Conservation (phyloP, 306 rosid genomes). For the Acacia confusa region DNA sequence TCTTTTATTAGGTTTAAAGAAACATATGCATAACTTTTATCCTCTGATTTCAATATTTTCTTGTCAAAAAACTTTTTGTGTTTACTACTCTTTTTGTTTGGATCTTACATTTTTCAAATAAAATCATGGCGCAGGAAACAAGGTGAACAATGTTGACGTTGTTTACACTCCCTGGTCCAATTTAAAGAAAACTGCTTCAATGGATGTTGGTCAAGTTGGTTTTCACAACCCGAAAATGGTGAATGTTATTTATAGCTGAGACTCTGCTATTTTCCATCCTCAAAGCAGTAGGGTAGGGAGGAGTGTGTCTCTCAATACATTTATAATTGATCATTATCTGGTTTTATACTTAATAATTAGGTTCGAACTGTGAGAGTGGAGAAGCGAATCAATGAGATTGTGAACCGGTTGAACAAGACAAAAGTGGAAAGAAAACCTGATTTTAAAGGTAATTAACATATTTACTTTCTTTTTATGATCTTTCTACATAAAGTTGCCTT, state of each 20-base stretch:
- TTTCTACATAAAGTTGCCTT: background rate
- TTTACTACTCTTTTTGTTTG: background rate
- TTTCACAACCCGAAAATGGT: conserved; percentile 69
- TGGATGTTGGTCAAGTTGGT: conserved; percentile 89
- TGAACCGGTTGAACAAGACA: conserved; percentile 70
- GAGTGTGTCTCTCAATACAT: background rate
- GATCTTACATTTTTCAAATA: background rate
- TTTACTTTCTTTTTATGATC: background rate
- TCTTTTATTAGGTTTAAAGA: background rate
- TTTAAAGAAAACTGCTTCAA: conserved; percentile 75
- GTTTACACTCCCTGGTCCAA: conserved; percentile 83
- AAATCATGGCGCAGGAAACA: conserved; percentile 56
- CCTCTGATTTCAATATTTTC: background rate
- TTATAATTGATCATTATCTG: conserved; percentile 21
- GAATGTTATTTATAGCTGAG: conserved; percentile 10
- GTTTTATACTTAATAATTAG: conserved; percentile 38
- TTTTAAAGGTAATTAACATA: conserved; percentile 56
- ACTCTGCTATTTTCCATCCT: background rate
- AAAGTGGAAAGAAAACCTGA: conserved; percentile 79
- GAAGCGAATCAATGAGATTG: conserved; percentile 71
- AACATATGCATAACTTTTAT: background rate
- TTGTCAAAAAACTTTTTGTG: background rate
- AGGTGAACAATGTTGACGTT: conserved; percentile 69
- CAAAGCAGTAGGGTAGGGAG: background rate
- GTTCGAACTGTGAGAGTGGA: conserved; percentile 78